These are phyloP conservation scores for Thelephora aurantiotincta DNA, from an alignment of 768 basidiomycete species.

Conservation along the genomic window DNA sequence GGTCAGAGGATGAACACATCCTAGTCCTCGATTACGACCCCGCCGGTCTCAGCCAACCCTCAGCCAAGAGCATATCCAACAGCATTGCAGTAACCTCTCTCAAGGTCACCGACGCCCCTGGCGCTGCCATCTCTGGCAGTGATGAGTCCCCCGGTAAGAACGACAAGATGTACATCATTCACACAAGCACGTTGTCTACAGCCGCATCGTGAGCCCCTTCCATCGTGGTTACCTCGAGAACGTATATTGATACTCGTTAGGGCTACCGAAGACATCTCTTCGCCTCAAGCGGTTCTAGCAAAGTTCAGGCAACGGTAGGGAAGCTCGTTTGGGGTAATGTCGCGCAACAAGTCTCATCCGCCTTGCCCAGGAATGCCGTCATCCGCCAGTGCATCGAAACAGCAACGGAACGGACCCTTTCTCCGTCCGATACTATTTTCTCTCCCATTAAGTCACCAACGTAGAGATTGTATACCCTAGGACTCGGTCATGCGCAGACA, in stretches of 20 bases:
- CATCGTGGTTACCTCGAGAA: not conserved
- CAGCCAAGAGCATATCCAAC: constrained; percentile 35
- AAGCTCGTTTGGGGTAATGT: too few relatives aligned
- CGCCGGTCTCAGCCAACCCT: constrained; percentile 20
- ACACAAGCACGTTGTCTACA: constrained; percentile 33
- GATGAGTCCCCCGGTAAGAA: constrained; percentile 30
- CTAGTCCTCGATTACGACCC: constrained; percentile 61
- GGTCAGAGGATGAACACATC: constrained; percentile 50
- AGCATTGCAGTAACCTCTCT: constrained; percentile 40
- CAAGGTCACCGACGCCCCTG: constrained; percentile 61
- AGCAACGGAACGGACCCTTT: too few relatives aligned
- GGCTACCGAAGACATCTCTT: constrained; percentile 21
- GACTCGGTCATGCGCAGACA: too few relatives aligned
- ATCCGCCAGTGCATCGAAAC: too few relatives aligned
- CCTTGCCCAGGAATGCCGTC: too few relatives aligned
- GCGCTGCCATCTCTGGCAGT: constrained; percentile 31
- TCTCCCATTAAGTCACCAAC: too few relatives aligned
- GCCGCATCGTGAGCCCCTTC: constrained; percentile 33
- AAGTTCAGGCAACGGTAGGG: constrained; percentile 57
- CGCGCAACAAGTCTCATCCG: too few relatives aligned
- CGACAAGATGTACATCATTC: constrained; percentile 62
- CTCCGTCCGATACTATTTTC: too few relatives aligned
- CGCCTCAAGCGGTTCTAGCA: constrained; percentile 35
- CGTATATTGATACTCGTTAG: not conserved
- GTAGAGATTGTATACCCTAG: too few relatives aligned